Conservation (phyloP, 2,329 filamentous ascomycete genomes). For the Elsinoe australis region DNA sequence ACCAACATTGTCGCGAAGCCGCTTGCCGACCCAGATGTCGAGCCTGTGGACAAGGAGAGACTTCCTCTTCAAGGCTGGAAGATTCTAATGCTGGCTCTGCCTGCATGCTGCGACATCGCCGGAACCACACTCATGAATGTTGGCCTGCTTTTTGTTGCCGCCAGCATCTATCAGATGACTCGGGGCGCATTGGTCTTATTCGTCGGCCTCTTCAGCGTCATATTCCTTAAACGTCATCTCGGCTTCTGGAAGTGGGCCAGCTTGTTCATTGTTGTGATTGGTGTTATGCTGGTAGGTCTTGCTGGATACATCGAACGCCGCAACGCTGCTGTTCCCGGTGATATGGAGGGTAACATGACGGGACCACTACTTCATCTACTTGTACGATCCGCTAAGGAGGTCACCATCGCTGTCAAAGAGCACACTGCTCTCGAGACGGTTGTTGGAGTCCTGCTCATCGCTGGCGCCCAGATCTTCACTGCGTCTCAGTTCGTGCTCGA, state of each 20-base stretch:
- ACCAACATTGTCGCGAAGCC: slow-evolving; percentile 45
- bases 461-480: slow-evolving; percentile 91
- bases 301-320: slow-evolving; percentile 74
- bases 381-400: slow-evolving; percentile 26
- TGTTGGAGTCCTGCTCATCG: slow-evolving; percentile 81
- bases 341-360: slow-evolving; percentile 26
- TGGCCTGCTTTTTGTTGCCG: slow-evolving; percentile 84
- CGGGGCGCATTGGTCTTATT: slow-evolving; percentile 90
- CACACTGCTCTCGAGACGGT: slow-evolving; percentile 60
- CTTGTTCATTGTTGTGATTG: slow-evolving; percentile 75
- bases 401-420: slow-evolving; percentile 37
- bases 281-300: slow-evolving; percentile 82
- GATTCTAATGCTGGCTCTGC: slow-evolving; percentile 69
- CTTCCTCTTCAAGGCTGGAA: slow-evolving; percentile 60
- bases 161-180: slow-evolving; percentile 98
- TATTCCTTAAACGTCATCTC: slow-evolving; percentile 75
- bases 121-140: slow-evolving; percentile 97
- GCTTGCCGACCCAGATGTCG: slow-evolving; percentile 34
- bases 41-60: slow-evolving; percentile 31
- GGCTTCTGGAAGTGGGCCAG: slow-evolving; percentile 88
- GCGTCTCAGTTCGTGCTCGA: slow-evolving; percentile 94
- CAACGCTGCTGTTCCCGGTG: slow-evolving; percentile 35
- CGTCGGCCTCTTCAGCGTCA: slow-evolving; percentile 87
- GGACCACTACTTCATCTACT: slow-evolving; percentile 25
- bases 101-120: slow-evolving; percentile 86